phyloP scores from a whole-genome alignment of 2,329 filamentous ascomycete genomes.

The Pseudogymnoascus sp. region DNA sequence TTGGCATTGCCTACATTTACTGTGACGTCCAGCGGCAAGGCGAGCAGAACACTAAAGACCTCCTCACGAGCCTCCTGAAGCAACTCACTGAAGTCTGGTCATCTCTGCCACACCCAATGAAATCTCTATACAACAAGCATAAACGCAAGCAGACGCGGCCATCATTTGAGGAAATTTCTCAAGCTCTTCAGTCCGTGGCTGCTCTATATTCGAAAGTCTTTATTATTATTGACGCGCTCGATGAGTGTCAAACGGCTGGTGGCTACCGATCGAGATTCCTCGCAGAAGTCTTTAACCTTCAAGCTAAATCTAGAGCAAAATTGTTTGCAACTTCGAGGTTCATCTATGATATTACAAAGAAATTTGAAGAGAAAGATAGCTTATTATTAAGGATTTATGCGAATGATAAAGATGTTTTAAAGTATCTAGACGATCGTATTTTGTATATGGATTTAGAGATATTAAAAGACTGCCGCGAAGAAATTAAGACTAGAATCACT shows the following conservation, averaged over 20 bases:
- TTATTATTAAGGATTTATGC: slow-evolving; percentile 27
- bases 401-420: slow-evolving; percentile 23
- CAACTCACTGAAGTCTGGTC: slow-evolving; percentile 28
- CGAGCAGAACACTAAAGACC: slow-evolving; percentile 29
- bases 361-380: slow-evolving; percentile 11
- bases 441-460: too few relatives aligned
- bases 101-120: slow-evolving; percentile 24
- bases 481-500: slow-evolving; percentile 19
- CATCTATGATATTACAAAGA: slow-evolving; percentile 23
- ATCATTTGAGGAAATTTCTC: slow-evolving; percentile 20
- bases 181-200: slow-evolving; percentile 16
- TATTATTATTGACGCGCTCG: slow-evolving; percentile 15
- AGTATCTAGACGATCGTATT: slow-evolving; percentile 24
- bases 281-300: slow-evolving; percentile 20
- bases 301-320: slow-evolving; percentile 16
- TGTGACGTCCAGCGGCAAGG: slow-evolving; percentile 34
- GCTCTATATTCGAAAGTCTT: slow-evolving; percentile 15
- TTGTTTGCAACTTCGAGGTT: slow-evolving; percentile 29
- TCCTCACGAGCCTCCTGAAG: slow-evolving; percentile 31
- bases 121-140: slow-evolving; percentile 24
- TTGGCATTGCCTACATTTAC: slow-evolving; percentile 40
- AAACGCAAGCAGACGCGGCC: slow-evolving; percentile 19
- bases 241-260: slow-evolving; percentile 12
- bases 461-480: slow-evolving; percentile 17
- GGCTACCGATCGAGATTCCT: not conserved